Conservation (phyloP, 108 stramenopile species). For the Aurantiochytrium sp. region DNA sequence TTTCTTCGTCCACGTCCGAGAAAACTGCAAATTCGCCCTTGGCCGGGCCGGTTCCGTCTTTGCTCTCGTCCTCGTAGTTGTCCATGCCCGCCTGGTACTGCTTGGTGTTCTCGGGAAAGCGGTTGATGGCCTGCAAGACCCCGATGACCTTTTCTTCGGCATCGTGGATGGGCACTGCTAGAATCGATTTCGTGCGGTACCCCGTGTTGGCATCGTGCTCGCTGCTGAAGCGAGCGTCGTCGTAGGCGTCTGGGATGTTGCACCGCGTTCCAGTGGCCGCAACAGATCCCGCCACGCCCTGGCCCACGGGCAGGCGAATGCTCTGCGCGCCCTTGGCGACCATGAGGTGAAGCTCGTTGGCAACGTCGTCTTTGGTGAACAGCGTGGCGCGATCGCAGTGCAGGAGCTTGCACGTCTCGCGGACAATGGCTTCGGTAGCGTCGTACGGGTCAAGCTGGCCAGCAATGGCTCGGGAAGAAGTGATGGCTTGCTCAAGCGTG, state of each 20-base stretch:
- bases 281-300: constrained; percentile 51
- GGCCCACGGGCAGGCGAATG: constrained; percentile 46
- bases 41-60: neutral
- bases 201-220: constrained; percentile 47
- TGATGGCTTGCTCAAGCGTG: constrained; percentile 17
- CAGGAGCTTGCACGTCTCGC: constrained; percentile 36
- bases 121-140: constrained; percentile 50
- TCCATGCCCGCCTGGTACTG: neutral
- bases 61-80: neutral
- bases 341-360: constrained; percentile 39
- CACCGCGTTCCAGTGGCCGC: constrained; percentile 33
- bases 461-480: constrained; percentile 42
- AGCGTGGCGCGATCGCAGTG: constrained; percentile 48
- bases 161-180: constrained; percentile 51
- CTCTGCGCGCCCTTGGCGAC: constrained; percentile 44
- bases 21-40: neutral
- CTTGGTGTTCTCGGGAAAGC: neutral
- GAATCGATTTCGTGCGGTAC: constrained; percentile 50
- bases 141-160: constrained; percentile 44
- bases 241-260: constrained; percentile 47
- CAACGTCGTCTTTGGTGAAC: constrained; percentile 30
- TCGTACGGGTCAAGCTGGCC: constrained; percentile 39
- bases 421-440: constrained; percentile 37
- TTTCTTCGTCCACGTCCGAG: constrained; percentile 31
- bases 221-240: constrained; percentile 44